Conservation (phyloP, 106 monocot genomes). For the Acorus calamus region DNA sequence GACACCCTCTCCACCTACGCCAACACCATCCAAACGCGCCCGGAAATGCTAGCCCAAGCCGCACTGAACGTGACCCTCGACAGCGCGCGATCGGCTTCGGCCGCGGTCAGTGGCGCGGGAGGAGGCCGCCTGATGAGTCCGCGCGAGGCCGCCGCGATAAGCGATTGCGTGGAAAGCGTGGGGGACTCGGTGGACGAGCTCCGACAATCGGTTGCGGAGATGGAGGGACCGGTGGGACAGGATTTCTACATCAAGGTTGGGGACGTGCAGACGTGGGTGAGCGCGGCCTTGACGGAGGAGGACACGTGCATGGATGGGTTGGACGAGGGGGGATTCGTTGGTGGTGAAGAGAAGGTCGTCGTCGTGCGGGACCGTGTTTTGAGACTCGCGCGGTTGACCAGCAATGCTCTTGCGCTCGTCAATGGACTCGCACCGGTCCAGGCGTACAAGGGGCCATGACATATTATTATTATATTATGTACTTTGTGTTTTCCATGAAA, state of each 20-base stretch:
- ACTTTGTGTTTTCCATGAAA: no score
- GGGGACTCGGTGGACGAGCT: constrained; percentile 36
- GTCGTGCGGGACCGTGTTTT: constrained; percentile 27
- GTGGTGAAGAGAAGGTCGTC: constrained; percentile 10
- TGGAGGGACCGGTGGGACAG: constrained; percentile 24
- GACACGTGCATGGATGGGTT: constrained; percentile 58
- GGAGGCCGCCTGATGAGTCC: constrained; percentile 6
- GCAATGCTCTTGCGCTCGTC: constrained; percentile 46
- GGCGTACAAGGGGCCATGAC: no score
- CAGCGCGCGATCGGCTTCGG: constrained; percentile 18
- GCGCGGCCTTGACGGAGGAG: constrained; percentile 56
- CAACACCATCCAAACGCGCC: constrained; percentile 21
- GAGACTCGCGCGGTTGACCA: constrained; percentile 32
- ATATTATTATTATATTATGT: no score
- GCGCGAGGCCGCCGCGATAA: constrained; percentile 1
- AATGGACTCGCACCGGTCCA: constrained; percentile 13
- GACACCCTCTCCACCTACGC: constrained; percentile 42
- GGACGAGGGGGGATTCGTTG: constrained; percentile 18
- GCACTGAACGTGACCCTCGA: constrained; percentile 32
- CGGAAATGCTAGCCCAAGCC: constrained; percentile 23
- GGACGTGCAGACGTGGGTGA: constrained; percentile 63
- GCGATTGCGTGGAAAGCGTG: constrained; percentile 39
- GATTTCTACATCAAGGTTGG: constrained; percentile 15
- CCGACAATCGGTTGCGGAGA: constrained; percentile 18
- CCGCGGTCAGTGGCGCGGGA: constrained; percentile 6